phyloP scores from a whole-genome alignment of 2,329 filamentous ascomycete species.

The Ampelomyces quisqualis region DNA sequence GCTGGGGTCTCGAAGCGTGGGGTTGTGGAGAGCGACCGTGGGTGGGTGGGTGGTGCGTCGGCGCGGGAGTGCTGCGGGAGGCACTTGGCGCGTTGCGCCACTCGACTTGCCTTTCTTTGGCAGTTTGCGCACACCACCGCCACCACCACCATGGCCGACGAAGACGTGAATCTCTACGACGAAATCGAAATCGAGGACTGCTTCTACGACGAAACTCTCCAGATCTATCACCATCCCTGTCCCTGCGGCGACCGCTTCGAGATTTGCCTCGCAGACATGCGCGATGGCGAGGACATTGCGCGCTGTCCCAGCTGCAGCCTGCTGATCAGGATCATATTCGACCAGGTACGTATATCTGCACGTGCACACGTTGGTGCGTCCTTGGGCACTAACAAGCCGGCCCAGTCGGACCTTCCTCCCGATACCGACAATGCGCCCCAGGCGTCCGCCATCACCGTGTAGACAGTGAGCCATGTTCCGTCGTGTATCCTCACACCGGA shows the following conservation, averaged over 20 bases:
- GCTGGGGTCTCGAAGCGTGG: slow-evolving; percentile 7
- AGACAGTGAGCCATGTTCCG: slow-evolving; percentile 5
- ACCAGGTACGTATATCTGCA: slow-evolving; percentile 62
- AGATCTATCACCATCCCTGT: slow-evolving; percentile 95
- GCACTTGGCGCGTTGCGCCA: no score
- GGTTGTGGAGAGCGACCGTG: neutral
- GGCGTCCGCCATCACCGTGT: slow-evolving; percentile 30
- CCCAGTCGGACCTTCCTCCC: slow-evolving; percentile 36
- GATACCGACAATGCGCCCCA: slow-evolving; percentile 28
- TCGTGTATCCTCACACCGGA: slow-evolving; percentile 28
- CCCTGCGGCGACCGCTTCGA: slow-evolving; percentile 97
- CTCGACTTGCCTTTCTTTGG: no score
- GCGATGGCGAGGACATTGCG: slow-evolving; percentile 90
- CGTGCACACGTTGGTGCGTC: neutral
- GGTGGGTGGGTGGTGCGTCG: neutral
- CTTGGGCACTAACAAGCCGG: slow-evolving; percentile 1
- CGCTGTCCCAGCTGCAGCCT: slow-evolving; percentile 96
- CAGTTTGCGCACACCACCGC: neutral
- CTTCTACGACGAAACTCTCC: slow-evolving; percentile 88
- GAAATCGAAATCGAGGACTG: slow-evolving; percentile 96
- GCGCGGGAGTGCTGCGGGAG: neutral
- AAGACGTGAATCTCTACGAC: slow-evolving; percentile 74
- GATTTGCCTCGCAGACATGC: slow-evolving; percentile 79
- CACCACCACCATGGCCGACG: slow-evolving; percentile 35
- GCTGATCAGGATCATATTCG: slow-evolving; percentile 94